Percentiles rank a stretch among this genome's conserved stretches.
phyloP scores from a whole-genome alignment of 2,329 filamentous ascomycete species.

The Nigrograna mackinnonii region DNA sequence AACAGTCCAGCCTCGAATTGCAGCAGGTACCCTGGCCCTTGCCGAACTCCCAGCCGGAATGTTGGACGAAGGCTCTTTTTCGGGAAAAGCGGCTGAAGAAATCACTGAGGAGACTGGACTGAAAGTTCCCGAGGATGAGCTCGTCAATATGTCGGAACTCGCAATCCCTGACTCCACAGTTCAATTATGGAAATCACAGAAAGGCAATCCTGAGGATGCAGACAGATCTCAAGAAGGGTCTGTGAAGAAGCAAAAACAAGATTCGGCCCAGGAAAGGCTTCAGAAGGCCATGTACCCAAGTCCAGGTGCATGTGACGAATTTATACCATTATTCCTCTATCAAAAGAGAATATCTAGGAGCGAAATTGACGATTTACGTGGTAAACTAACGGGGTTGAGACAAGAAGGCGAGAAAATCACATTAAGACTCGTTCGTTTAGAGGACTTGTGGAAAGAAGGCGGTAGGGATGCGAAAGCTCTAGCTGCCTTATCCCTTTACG shows the following conservation, averaged over 20 bases:
- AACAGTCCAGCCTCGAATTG: slow-evolving; percentile 61
- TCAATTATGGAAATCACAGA: slow-evolving; percentile 2
- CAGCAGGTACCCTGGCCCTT: slow-evolving; percentile 58
- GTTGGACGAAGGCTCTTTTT: slow-evolving; percentile 60
- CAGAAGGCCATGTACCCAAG: slow-evolving; percentile 58
- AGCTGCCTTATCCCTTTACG: slow-evolving; percentile 59
- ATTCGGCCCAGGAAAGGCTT: slow-evolving; percentile 37
- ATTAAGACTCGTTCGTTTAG: slow-evolving; percentile 56
- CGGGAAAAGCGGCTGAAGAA: slow-evolving; percentile 59
- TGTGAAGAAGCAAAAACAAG: background rate
- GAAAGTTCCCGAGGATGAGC: slow-evolving; percentile 51
- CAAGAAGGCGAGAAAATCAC: slow-evolving; percentile 63
- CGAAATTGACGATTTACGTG: slow-evolving; percentile 55
- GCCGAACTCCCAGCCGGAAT: slow-evolving; percentile 64
- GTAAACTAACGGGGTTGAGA: slow-evolving; percentile 58
- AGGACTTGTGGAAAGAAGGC: slow-evolving; percentile 58
- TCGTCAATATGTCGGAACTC: slow-evolving; percentile 59
- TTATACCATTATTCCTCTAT: slow-evolving; percentile 60
- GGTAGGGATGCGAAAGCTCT: slow-evolving; percentile 60
- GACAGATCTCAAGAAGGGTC: too few relatives aligned
- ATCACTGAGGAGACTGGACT: slow-evolving; percentile 62
- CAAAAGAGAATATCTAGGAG: slow-evolving; percentile 54
- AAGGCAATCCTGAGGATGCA: slow-evolving; percentile 2
- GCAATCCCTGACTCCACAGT: slow-evolving; percentile 35
- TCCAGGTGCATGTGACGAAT: slow-evolving; percentile 62